Evolutionary conservation across 192 early-diverging fungal species (phyloP), one percentile per base, ranked within the genome.

Genomic region (Coemansia sp.): DNA sequence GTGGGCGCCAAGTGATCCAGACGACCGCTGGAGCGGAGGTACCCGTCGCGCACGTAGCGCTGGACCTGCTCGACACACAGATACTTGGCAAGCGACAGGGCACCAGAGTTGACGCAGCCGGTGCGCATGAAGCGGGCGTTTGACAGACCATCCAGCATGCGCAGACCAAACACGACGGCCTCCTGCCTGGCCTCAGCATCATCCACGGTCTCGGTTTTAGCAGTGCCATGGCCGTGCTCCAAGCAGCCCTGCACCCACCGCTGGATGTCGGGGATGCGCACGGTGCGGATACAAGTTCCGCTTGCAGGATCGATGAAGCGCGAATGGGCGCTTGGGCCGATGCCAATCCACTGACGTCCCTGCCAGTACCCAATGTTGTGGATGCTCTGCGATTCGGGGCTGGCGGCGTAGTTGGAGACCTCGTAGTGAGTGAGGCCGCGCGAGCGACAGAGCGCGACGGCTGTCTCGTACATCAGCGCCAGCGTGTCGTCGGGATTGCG

Each of bases 241-340:
- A 70, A 67, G 69, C 83, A 77, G n/a, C 36, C 39, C 58, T 68
- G 58, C 46, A 51, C 55, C 83, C 74, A 77, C 3, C 69, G 57
- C 48, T 19, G 60, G 19, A 74, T 70, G 43, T 77, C 67, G 4
- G 73, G 77, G 5, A 79, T 65, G 40, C 78, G 62, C 37, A 77
- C 49, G 7, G 74, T 62, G 48, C 69, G 46, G 37, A 68, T 4
- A 0, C 71, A 71, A 54, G 22, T 41, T 5, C 72, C 63, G 40
- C 59, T 74, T 19, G 0, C 41, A 1, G 74, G 74, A 32, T 80
- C 74, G n/a, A 67, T 61, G 56, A 78, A 70, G 10, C 85, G 77
- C 18, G 85, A 85, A 26, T 88, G 87, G 4, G 87, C 87, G 43
- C 87, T 86, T 9, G 87, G 87, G 0, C 87, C 87, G 41, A 88